These are phyloP conservation scores for Oryza glumipatula DNA, from an alignment of 176 grass and related monocot genomes.

Conservation along the genomic window DNA sequence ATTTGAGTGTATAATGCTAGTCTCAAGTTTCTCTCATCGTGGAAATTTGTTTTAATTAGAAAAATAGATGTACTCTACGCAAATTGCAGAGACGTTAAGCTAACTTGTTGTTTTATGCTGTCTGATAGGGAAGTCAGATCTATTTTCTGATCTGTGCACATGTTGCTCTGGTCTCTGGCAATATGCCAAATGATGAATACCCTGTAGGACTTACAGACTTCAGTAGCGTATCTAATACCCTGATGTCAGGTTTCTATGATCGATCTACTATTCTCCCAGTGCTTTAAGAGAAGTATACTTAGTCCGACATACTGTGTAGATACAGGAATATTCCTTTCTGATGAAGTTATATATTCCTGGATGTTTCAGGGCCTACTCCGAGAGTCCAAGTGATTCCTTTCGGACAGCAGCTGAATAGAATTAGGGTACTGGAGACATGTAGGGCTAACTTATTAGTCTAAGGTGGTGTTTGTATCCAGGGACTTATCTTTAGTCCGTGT, in stretches of 20 bases:
- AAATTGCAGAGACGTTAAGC: background rate
- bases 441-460: slow-evolving; percentile 19
- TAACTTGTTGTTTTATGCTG: background rate
- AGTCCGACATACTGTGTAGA: slow-evolving; percentile 46
- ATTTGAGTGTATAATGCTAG: background rate
- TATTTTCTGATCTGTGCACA: background rate
- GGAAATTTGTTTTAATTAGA: slow-evolving; percentile 21
- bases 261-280: slow-evolving; percentile 1
- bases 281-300: background rate
- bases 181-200: background rate
- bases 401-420: slow-evolving; percentile 17
- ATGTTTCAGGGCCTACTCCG: slow-evolving; percentile 11
- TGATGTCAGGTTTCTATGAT: background rate
- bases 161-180: background rate
- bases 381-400: slow-evolving; percentile 20
- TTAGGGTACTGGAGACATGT: slow-evolving; percentile 3
- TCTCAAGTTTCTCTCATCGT: background rate
- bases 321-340: slow-evolving; percentile 26
- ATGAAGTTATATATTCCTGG: slow-evolving; percentile 41
- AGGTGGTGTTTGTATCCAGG: too few species aligned
- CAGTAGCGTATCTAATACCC: background rate
- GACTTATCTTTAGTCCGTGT: too few species aligned
- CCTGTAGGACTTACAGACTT: background rate
- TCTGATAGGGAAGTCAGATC: background rate
- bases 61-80: background rate